Evolutionary conservation across 192 early-diverging fungal genomes (phyloP), one percentile per base, ranked within the genome.

Genomic region (Allomyces javanicus): DNA sequence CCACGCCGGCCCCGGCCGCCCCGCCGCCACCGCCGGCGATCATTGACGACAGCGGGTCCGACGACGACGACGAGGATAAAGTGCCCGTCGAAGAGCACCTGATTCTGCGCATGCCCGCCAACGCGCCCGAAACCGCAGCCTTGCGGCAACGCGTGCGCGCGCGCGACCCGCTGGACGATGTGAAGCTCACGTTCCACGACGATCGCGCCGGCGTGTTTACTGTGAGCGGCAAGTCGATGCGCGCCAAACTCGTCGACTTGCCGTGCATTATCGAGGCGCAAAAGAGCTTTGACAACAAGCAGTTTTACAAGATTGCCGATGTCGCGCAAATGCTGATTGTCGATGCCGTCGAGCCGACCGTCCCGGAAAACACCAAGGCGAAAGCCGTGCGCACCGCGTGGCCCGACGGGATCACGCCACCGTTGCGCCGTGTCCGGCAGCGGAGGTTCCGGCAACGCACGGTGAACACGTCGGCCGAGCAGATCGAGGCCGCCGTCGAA

Each of bases 251-350:
- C 10, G 86, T 91, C 4, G 91, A 93, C 71, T 69, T 93, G 40
- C 91, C 91, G 12, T 86, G 83, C 21, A 89, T 93, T 65, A 82
- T 89, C 33, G 91, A 93, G 69, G 83, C 89, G 2, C 87, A 89
- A 68, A 93, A 92, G 70, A 91, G 89, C 0, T 73, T 89, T 11
- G 88, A 93, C 67, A 84, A 85, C 67, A 89, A 90, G 66, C 89
- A 92, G 68, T 78, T 89, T 43, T 91, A 87, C 72, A 93, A 93
- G 67, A 80, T 90, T 45, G 85, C 83, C 22, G 89, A 92, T 69
- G 88, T 93, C 33, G 87, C 82, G 1, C 90, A 93, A 76, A 83
- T 93, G 74, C 14, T 70, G 33, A 40, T 72, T 4, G 67, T 67
- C 55, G 70, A 72, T 11, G 9, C 27, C 9, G 10, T 22, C 24